phyloP scores from a whole-genome alignment of 192 early-diverging fungal genomes.

The Backusella liffmaniae region DNA sequence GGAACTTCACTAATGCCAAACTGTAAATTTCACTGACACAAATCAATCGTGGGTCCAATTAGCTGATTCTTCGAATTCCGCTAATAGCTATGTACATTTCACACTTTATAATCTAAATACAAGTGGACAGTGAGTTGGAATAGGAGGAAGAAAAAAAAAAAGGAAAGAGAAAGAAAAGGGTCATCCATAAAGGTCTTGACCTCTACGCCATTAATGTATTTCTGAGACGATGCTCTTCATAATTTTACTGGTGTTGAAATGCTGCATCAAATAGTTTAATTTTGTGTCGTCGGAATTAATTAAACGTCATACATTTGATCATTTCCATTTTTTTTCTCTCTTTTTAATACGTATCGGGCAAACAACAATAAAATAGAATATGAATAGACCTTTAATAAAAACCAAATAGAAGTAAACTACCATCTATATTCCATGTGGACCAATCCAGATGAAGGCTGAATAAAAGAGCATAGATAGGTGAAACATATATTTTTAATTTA shows the following conservation, averaged over 20 bases:
- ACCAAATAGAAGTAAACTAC: background rate
- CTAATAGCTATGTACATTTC: background rate
- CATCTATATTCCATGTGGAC: background rate
- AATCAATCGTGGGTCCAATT: background rate
- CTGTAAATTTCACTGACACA: background rate
- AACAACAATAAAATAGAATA: background rate
- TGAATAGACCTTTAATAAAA: background rate
- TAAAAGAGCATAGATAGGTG: background rate
- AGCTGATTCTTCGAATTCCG: background rate
- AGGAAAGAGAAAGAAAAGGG: background rate
- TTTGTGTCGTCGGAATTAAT: background rate
- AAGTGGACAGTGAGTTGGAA: background rate
- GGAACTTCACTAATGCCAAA: background rate
- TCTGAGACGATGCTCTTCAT: background rate
- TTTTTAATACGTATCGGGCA: background rate
- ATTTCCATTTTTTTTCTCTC: background rate
- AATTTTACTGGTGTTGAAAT: background rate
- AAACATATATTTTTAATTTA: conserved; percentile 1
- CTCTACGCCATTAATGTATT: background rate
- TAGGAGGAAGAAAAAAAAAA: background rate
- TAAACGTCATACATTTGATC: background rate
- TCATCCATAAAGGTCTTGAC: background rate
- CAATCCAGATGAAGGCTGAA: background rate
- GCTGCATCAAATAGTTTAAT: background rate
- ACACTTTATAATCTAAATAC: background rate